Base-by-base conservation (phyloP, 345 rosid genomes). In the Acer saccharum region DNA sequence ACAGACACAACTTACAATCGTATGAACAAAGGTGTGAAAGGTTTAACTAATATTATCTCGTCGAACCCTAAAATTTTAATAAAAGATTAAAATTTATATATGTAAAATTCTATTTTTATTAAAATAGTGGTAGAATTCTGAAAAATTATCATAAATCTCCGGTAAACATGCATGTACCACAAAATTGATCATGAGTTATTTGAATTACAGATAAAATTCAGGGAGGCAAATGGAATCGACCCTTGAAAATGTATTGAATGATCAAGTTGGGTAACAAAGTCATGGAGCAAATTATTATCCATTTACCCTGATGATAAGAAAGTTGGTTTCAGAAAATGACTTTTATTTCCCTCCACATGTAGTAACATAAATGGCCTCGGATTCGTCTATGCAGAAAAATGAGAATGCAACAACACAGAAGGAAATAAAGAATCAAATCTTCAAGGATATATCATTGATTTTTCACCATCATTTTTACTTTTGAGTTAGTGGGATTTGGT, bases 381-480 rank as follows among this genome's bases (percentile, higher is more conserved):
- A 17, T 52, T 50, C 16, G 7, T 35, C 5, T 35, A 35, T 35
- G 23, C 23, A 57, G 29, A 64, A 74, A 55, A 10, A n/a, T 39
- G 62, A 54, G 52, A 79, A 69, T 69, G 50, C 16, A 35, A 74
- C 23, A 23, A 7, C 25, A 62, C 1, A 41, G 39, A 35, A 35
- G 4, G 7, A 70, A n/a, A 43, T 43, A 46, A 10, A 57, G 25
- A 43, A 58, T 68, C 65, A 68, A 68, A 57, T 41, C 55, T 68
- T 54, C 41, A 25, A 41, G 32, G 44, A 57, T 20, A 20, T 60
- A 21, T 60, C 43, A 20, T 44, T 20, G 52, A 46, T 10, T 50
- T 71, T 67, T 54, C 67, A 65, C 41, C 44, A 10, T 68, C 64
- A 8, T 21, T 60, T 60, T 60, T 21, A 60, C 25, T 76, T 76